Evolutionary conservation across 164 flowering plant genomes (phyloP), one percentile per base, ranked within the genome.

Genomic region (Umbilicus rupestris): DNA sequence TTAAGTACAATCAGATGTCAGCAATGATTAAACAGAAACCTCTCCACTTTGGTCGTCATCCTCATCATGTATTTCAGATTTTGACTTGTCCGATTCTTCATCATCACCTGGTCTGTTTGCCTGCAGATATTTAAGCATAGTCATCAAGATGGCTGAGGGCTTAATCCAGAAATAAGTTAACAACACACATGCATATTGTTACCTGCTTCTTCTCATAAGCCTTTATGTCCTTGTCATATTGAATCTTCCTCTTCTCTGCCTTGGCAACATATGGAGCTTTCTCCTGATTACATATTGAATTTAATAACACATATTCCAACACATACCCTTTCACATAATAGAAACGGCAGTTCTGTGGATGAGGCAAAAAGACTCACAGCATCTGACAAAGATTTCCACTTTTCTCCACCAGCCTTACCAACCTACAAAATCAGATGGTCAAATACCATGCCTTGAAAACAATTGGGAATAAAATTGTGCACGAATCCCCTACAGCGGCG

Each of bases 351-450:
- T 14, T 39, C 2, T 37, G 3, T 5, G 20, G 29, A 8, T 50
- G 15, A 17, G 44, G 29, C n/a, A 15, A 55, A 31, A 11, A 30
- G 28, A 52, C 80, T 74, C 69, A 78, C 80, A 70, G 75, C 17
- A 16, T 70, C 74, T 62, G 80, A 70, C 78, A 78, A 52, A 2
- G 74, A 68, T 39, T 70, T 78, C 80, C 80, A 78, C 68, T 73
- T 74, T 22, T 65, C 73, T 1, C 80, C 78, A 17, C 77, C 80
- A 67, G 77, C 77, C 66, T 77, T 77, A 3, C 66, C 69, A 41
- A 74, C 75, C 79, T 77, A 66, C 62, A 7, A 59, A 28, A 45
- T 10, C 22, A 66, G 9, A 66, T 33, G 11, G 24, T 30, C 59
- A 52, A 9, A 26, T 26, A 7, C 26, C 14, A 50, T 5, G 12